Conservation (phyloP, 2,329 filamentous ascomycete genomes). For the Arachnomyces sp. region DNA sequence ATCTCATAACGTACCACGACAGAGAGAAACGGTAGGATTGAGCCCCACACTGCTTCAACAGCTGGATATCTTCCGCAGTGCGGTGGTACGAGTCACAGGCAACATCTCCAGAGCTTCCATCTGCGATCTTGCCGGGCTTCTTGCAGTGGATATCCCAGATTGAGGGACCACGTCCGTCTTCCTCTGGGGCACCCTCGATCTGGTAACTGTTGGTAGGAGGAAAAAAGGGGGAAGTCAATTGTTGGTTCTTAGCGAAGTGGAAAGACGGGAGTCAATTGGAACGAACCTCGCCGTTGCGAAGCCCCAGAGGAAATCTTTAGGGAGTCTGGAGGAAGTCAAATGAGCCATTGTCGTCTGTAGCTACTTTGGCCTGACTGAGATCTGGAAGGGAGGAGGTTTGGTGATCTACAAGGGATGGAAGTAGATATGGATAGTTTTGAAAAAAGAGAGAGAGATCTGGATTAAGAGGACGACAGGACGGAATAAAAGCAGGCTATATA, state of each 20-base stretch:
- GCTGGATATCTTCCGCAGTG: constrained; percentile 64
- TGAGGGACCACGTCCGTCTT: constrained; percentile 70
- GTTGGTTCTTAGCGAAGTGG: neutral
- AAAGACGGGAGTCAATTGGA: too few relatives aligned
- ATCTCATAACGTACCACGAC: constrained; percentile 46
- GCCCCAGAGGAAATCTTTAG: constrained; percentile 66
- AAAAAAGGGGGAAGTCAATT: neutral
- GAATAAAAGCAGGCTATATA: too few relatives aligned
- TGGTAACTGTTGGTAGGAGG: constrained; percentile 64
- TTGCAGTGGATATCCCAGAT: constrained; percentile 90
- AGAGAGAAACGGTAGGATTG: constrained; percentile 76
- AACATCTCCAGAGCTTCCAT: constrained; percentile 62
- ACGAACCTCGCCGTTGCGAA: constrained; percentile 65
- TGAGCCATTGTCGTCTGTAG: constrained; percentile 23
- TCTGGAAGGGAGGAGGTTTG: neutral
- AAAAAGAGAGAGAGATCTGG: too few relatives aligned
- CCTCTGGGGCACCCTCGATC: constrained; percentile 66
- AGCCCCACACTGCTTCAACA: constrained; percentile 66
- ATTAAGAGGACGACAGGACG: too few relatives aligned
- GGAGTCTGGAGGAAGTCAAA: constrained; percentile 38
- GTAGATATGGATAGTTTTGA: neutral
- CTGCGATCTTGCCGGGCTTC: constrained; percentile 73
- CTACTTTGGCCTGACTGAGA: neutral
- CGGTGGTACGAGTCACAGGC: constrained; percentile 85
- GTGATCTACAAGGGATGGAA: constrained; percentile 1